Percentiles rank a stretch among this genome's conserved stretches.
Evolutionary conservation across 495 filamentous ascomycete species (phyloP).

Genomic region (Cenococcum geophilum): DNA sequence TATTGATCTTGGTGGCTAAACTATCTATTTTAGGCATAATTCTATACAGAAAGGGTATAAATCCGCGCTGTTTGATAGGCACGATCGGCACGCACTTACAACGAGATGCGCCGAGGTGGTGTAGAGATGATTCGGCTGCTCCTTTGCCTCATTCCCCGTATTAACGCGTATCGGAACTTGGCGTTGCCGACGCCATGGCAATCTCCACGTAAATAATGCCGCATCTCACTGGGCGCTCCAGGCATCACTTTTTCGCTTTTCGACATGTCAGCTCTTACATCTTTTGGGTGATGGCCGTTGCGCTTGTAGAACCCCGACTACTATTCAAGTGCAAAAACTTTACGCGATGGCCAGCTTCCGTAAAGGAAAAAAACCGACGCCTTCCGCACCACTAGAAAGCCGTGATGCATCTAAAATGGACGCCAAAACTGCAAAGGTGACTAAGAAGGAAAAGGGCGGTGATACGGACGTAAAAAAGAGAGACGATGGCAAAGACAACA

Average conservation of each 20-base stretch:
- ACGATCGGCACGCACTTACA: no score
- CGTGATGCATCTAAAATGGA: not conserved
- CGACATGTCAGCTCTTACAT: not conserved
- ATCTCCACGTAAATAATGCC: not conserved
- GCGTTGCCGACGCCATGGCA: not conserved
- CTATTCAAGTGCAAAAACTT: not conserved
- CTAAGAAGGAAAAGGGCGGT: constrained; percentile 1
- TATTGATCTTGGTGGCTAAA: no score
- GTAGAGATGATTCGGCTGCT: no score
- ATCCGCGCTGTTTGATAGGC: no score
- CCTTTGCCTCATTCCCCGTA: not conserved
- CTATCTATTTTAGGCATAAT: no score
- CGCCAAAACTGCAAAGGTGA: constrained; percentile 13
- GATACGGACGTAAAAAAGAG: not conserved
- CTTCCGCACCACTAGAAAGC: not conserved
- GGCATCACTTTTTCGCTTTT: not conserved
- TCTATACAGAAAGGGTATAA: no score
- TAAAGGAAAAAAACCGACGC: not conserved
- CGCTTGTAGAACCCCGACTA: not conserved
- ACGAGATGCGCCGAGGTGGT: no score
- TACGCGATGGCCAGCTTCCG: not conserved
- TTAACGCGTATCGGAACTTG: not conserved
- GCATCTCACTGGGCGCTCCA: not conserved
- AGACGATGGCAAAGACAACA: constrained; percentile 17
- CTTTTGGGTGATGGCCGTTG: not conserved